These are phyloP conservation scores for Aspergillus fumigatiaffinis DNA, from an alignment of 2,329 filamentous ascomycete species.

Conservation along the genomic window DNA sequence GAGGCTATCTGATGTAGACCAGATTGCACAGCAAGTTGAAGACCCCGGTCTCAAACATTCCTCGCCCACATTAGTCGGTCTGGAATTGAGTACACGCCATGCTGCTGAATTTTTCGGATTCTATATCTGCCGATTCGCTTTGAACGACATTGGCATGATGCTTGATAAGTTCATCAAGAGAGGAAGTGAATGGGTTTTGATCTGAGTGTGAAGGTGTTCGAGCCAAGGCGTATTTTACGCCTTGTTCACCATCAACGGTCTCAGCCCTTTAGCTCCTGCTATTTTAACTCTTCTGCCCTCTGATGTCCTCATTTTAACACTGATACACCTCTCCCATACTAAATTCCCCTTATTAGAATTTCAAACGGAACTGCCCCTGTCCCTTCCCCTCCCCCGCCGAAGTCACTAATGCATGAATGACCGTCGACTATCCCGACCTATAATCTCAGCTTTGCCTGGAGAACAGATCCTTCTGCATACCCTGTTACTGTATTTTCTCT, in stretches of 20 bases:
- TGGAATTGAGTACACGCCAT: conserved; percentile 88
- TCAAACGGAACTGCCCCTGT: not conserved
- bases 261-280: not conserved
- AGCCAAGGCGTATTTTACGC: not conserved
- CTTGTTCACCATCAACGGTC: not conserved
- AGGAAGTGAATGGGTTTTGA: conserved; percentile 87
- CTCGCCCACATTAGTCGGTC: conserved; percentile 88
- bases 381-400: too few species aligned
- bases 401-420: not conserved
- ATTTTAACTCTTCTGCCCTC: not conserved
- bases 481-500: not conserved
- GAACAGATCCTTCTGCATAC: not conserved
- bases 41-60: conserved; percentile 89
- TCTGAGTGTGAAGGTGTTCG: conserved; percentile 29
- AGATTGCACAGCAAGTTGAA: conserved; percentile 93
- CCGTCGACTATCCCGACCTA: not conserved
- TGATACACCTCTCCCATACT: not conserved
- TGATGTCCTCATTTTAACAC: not conserved
- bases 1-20: conserved; percentile 55
- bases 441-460: not conserved
- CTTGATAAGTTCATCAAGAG: conserved; percentile 97
- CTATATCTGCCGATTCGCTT: conserved; percentile 91
- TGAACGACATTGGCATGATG: conserved; percentile 76
- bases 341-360: not conserved
- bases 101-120: conserved; percentile 98